Conservation (phyloP, 139 green algal species). For the Eudorina sp. region DNA sequence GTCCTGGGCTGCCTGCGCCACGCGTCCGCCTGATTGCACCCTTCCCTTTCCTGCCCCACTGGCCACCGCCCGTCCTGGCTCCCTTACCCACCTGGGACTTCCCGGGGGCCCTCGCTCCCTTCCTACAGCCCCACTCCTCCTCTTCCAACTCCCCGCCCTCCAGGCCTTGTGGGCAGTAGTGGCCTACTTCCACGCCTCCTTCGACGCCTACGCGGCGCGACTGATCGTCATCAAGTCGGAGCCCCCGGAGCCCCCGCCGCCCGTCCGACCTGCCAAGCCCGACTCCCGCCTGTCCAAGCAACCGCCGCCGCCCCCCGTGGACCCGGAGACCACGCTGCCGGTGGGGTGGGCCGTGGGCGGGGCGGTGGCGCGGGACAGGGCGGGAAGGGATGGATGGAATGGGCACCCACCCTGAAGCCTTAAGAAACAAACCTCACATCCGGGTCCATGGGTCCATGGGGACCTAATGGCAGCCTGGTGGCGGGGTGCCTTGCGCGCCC, state of each 20-base stretch:
- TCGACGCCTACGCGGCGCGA: constrained; percentile 15
- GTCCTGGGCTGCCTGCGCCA: neutral
- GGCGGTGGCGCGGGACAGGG: too few relatives aligned
- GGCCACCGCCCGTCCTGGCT: neutral
- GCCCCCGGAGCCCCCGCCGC: neutral
- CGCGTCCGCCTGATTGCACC: too few relatives aligned
- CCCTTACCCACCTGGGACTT: neutral
- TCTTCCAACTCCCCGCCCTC: neutral
- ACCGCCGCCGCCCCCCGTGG: constrained; percentile 11
- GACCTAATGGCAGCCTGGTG: too few relatives aligned
- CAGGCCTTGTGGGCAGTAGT: constrained; percentile 34
- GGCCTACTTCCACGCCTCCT: neutral
- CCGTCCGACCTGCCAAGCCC: neutral
- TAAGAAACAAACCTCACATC: too few relatives aligned
- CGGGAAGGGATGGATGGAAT: too few relatives aligned
- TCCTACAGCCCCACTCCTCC: neutral
- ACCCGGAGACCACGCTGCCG: constrained; percentile 42
- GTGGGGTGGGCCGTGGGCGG: too few relatives aligned
- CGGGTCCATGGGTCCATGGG: too few relatives aligned
- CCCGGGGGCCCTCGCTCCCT: neutral
- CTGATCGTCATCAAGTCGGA: neutral
- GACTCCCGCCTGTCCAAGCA: constrained; percentile 14
- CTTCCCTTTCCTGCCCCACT: neutral
- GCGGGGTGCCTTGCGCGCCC: too few relatives aligned
- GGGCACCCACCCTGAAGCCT: too few relatives aligned